Evolutionary conservation across 345 rosid genomes (phyloP), one percentile per base, ranked within the genome.

Genomic region (Heritiera littoralis): DNA sequence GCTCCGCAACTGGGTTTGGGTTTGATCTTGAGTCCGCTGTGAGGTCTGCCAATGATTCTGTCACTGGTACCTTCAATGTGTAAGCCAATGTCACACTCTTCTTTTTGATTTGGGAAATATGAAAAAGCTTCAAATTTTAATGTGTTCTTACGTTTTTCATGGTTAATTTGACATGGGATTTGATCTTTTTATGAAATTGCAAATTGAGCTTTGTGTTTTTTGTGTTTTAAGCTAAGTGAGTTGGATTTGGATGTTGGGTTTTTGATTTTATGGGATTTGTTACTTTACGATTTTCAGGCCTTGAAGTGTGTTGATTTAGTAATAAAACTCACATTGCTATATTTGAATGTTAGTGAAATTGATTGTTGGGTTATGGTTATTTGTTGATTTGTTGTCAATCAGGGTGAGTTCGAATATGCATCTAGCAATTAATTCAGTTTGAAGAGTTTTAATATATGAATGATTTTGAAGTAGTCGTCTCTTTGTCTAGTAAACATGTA

Each of bases 11-110:
- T 30, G 86, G 82, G 68, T 84, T 86, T 15, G 93, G 88, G 3
- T 92, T 94, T 77, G 97, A 92, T 83, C 86, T 94, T 59, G 97
- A 91, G 88, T 72, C 97, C 51, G 95, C 98, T 41, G 92, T 92
- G 83, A 86, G 94, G 83, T 89, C 97, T 66, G 92, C 98, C 75
- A 88, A 87, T 79, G 94, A 91, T 75, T 86, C 91, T 55, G 91
- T 95, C 82, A 60, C 92, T 49, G 98, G 95, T 54, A 90, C 98
- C 81, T 89, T 95, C 89, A 87, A 79, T 49, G 95, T 90, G 98
- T 95, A 82, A 89, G 86, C 64, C 65, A 6, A 43, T 46, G 20
- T 71, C 49, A 41, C 58, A 30, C 52, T 59, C 35, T 10, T 72
- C 74, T 65, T 14, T 64, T 60, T 15, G 41, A 73, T 73, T 15